phyloP scores from a whole-genome alignment of 2,329 filamentous ascomycete genomes.

The Chrysosphaeria jannelii region DNA sequence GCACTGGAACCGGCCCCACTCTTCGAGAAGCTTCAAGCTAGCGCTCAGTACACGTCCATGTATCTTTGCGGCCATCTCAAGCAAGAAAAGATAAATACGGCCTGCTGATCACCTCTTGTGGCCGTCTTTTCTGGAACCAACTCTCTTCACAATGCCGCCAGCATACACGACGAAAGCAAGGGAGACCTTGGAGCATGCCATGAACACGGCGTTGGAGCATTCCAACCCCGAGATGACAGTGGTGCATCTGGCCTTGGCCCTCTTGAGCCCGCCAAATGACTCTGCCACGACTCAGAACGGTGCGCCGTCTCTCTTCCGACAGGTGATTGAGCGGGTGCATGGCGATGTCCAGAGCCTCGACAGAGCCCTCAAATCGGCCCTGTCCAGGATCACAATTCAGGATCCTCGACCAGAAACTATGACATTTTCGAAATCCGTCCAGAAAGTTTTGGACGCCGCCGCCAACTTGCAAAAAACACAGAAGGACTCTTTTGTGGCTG shows the following conservation, averaged over 20 bases:
- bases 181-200: constrained; percentile 71
- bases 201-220: constrained; percentile 66
- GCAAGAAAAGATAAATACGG: no score
- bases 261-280: constrained; percentile 47
- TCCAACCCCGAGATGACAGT: constrained; percentile 74
- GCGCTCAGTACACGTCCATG: no score
- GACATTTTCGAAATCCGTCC: constrained; percentile 53
- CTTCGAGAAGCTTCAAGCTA: no score
- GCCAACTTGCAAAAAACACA: constrained; percentile 88
- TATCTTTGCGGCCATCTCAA: no score
- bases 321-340: constrained; percentile 79
- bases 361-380: constrained; percentile 62
- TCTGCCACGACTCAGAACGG: constrained; percentile 58
- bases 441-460: constrained; percentile 54
- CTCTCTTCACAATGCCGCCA: no score
- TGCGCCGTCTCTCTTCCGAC: constrained; percentile 52
- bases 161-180: no score
- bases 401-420: constrained; percentile 80
- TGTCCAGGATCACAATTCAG: constrained; percentile 79
- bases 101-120: no score
- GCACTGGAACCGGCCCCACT: no score
- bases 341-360: constrained; percentile 77
- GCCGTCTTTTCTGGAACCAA: no score
- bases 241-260: constrained; percentile 60
- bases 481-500: constrained; percentile 79